A percentile compares a stretch with the other conserved stretches of the same genome.
phyloP scores from a whole-genome alignment of 2,329 filamentous ascomycete genomes.

The Trichoderma atrobrunneum region DNA sequence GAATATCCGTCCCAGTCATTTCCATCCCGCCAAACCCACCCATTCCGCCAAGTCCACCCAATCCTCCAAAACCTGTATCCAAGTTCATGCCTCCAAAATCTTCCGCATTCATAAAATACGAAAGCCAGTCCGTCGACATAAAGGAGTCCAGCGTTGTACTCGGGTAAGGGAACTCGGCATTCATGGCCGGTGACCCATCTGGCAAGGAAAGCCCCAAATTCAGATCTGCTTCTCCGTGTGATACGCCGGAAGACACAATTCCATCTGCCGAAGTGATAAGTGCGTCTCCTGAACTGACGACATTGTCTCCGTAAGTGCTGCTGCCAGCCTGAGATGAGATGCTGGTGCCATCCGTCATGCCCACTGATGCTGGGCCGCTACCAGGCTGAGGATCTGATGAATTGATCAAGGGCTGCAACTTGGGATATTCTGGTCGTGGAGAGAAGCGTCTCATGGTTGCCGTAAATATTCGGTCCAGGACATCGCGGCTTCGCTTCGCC shows the following conservation, averaged over 20 bases:
- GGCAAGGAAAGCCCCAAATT: not conserved
- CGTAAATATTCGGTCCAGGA: constrained; percentile 32
- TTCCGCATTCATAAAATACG: constrained; percentile 12
- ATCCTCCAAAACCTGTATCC: not conserved
- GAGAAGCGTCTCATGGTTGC: constrained; percentile 15
- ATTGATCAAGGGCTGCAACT: not conserved
- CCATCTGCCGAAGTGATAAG: not conserved
- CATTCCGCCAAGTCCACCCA: not conserved
- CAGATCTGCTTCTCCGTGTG: not conserved
- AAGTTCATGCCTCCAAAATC: constrained; percentile 9
- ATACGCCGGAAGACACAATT: not conserved
- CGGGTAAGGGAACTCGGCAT: constrained; percentile 10
- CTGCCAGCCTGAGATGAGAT: constrained; percentile 1
- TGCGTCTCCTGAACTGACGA: not conserved
- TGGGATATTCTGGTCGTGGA: not conserved
- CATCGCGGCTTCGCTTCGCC: constrained; percentile 46
- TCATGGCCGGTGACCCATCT: not conserved
- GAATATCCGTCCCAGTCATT: not conserved
- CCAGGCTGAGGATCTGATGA: not conserved
- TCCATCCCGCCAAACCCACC: not conserved
- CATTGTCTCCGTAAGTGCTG: not conserved
- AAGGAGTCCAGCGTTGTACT: constrained; percentile 1
- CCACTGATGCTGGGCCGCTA: not conserved
- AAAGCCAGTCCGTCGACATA: constrained; percentile 12
- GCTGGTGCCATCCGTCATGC: not conserved